Base-by-base conservation (phyloP, 495 filamentous ascomycete genomes). In the Tirmania nivea region DNA sequence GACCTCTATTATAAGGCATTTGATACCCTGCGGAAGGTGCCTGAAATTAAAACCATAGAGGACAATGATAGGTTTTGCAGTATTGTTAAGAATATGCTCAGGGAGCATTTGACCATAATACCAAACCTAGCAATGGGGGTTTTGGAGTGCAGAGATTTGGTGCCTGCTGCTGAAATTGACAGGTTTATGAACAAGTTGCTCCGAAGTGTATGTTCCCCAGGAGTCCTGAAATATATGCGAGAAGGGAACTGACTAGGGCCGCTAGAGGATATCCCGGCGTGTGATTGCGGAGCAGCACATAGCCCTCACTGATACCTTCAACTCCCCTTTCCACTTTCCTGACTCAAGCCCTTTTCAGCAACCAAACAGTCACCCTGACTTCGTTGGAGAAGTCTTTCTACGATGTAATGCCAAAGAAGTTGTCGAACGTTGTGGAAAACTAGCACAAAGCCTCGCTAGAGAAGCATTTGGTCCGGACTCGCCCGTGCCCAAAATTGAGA, bases 251-350 rank as follows among this genome's bases (percentile, higher is more conserved):
- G 25, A 31, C 25, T 31, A 7, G 25, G 25, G 4, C 25, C 49
- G 37, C 25, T 62, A 92, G 81, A 77, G 90, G 54, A 97, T 97
- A 53, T 94, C 87, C 34, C 80, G 90, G 50, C 79, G 90, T 37
- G 89, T 96, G 51, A 99, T 99, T 62, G 90, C 89, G 36, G 90
- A 99, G 68, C 90, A 96, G 59, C 90, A 99, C 60, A 75, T 99
- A 31, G 86, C 90, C 8, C 74, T 99, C n/a, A 94, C 87, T 12
- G 88, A 96, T 60, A 95, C 87, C 9, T 96, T 94, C 70, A 79
- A 93, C 64, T 83, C 83, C 0, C 83, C 83, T 11, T 92, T 84
- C 78, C 86, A 94, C 71, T 94, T 87, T 54, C 84, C 86, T 11
- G 76, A 84, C 52, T 80, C 85, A 2, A 45, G 39, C 48, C 4